Evolutionary conservation across 192 early-diverging fungal species (phyloP).

Genomic region (Diversispora epigaea): DNA sequence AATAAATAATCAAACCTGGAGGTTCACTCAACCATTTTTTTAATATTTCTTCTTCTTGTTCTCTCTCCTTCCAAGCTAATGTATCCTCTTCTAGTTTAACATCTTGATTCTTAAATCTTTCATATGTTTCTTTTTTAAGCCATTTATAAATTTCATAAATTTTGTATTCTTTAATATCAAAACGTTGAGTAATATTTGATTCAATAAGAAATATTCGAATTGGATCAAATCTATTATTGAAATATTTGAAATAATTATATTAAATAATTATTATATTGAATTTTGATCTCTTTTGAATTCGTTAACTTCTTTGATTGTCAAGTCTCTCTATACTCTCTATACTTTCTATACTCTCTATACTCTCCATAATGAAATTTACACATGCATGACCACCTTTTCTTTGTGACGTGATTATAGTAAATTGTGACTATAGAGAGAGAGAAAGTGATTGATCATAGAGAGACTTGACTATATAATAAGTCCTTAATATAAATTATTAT

Average conservation of each 20-base stretch:
- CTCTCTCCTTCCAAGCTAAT: slow-evolving; percentile 57
- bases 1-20: slow-evolving; percentile 42
- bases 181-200: slow-evolving; percentile 80
- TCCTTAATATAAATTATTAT: too few species aligned
- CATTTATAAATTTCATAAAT: slow-evolving; percentile 54
- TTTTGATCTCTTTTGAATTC: too few species aligned
- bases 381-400: too few species aligned
- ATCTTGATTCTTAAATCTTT: slow-evolving; percentile 38
- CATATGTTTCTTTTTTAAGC: slow-evolving; percentile 58
- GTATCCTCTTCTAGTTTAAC: slow-evolving; percentile 34
- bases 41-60: slow-evolving; percentile 56
- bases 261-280: neutral
- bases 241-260: neutral
- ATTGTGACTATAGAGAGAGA: too few species aligned
- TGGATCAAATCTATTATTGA: slow-evolving; percentile 74
- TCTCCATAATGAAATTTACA: too few species aligned
- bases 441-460: too few species aligned
- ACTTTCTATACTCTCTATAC: too few species aligned
- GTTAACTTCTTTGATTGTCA: too few species aligned
- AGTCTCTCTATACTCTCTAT: too few species aligned
- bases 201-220: slow-evolving; percentile 86
- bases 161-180: slow-evolving; percentile 65
- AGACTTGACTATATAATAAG: too few species aligned
- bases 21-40: slow-evolving; percentile 57
- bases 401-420: too few species aligned